These are phyloP conservation scores for Rhizopogon roseolus DNA, from an alignment of 768 basidiomycete genomes.

Conservation along the genomic window DNA sequence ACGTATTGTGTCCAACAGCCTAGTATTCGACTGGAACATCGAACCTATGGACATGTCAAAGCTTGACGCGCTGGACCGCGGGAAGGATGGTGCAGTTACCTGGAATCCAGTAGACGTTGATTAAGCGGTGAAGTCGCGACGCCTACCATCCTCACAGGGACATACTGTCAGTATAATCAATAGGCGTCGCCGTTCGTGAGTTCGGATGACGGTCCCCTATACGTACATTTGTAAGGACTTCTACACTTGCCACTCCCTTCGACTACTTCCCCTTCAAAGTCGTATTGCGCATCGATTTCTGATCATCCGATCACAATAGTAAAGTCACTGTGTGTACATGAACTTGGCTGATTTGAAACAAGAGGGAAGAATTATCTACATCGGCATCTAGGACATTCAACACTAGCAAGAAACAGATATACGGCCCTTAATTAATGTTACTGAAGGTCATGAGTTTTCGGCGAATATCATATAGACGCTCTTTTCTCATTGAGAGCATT, in stretches of 20 bases:
- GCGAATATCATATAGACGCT: slow-evolving; percentile 35
- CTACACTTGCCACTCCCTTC: too few relatives aligned
- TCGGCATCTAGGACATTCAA: neutral
- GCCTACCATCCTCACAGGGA: neutral
- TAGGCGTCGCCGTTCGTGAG: neutral
- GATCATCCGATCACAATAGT: neutral
- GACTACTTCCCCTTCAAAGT: too few relatives aligned
- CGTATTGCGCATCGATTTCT: too few relatives aligned
- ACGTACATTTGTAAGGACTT: too few relatives aligned
- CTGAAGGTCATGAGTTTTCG: slow-evolving; percentile 28
- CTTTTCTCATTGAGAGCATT: slow-evolving; percentile 27
- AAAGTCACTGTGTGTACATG: too few relatives aligned
- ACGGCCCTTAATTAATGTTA: neutral
- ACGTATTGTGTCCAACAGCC: slow-evolving; percentile 39
- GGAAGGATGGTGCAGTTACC: slow-evolving; percentile 36
- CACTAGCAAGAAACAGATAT: neutral
- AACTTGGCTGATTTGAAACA: neutral
- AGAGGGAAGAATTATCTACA: neutral
- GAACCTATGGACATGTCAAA: slow-evolving; percentile 36
- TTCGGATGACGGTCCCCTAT: too few relatives aligned
- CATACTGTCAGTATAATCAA: neutral
- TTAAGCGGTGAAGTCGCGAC: neutral
- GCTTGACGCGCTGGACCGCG: slow-evolving; percentile 41
- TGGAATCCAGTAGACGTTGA: slow-evolving; percentile 43
- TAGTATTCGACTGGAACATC: slow-evolving; percentile 44